A percentile compares a stretch with the other conserved stretches of the same genome.
Evolutionary conservation across 805 yeast species (phyloP).

Genomic region (Zygosaccharomyces bailii): DNA sequence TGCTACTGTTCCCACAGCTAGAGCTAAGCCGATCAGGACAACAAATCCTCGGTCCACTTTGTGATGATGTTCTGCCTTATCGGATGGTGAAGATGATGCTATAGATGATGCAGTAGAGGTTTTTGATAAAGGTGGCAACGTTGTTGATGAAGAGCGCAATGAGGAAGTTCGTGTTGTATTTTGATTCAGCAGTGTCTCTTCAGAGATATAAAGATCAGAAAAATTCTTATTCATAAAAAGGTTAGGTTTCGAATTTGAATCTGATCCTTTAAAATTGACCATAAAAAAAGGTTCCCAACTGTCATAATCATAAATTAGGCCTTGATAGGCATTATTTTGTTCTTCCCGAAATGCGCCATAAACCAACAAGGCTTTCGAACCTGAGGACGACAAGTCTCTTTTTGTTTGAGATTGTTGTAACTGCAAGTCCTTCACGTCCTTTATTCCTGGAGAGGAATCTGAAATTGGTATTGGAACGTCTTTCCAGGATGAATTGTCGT

Average conservation of each 20-base stretch:
- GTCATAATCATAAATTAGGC: constrained; percentile 23
- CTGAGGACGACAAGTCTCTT: constrained; percentile 7
- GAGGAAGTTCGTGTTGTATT: constrained; percentile 14
- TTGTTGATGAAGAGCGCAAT: background rate
- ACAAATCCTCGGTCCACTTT: constrained; percentile 54
- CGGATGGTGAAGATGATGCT: constrained; percentile 9
- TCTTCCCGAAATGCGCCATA: constrained; percentile 36
- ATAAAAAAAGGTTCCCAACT: constrained; percentile 30
- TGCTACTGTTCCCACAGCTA: constrained; percentile 52
- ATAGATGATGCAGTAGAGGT: constrained; percentile 20
- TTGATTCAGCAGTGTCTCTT: constrained; percentile 19
- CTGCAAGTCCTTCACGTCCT: background rate
- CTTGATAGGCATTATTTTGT: constrained; percentile 35
- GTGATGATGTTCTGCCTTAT: constrained; percentile 15
- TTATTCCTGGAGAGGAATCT: background rate
- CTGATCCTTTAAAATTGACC: background rate
- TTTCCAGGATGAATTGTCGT: constrained; percentile 13
- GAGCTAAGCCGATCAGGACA: constrained; percentile 64
- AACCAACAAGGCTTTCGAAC: constrained; percentile 25
- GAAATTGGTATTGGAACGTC: constrained; percentile 1
- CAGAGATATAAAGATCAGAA: constrained; percentile 33
- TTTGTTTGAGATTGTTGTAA: background rate
- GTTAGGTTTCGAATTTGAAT: background rate
- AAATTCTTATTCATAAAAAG: constrained; percentile 38
- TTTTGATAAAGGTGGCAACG: constrained; percentile 14